Conservation (phyloP, 106 monocot genomes). For the Acorus calamus region DNA sequence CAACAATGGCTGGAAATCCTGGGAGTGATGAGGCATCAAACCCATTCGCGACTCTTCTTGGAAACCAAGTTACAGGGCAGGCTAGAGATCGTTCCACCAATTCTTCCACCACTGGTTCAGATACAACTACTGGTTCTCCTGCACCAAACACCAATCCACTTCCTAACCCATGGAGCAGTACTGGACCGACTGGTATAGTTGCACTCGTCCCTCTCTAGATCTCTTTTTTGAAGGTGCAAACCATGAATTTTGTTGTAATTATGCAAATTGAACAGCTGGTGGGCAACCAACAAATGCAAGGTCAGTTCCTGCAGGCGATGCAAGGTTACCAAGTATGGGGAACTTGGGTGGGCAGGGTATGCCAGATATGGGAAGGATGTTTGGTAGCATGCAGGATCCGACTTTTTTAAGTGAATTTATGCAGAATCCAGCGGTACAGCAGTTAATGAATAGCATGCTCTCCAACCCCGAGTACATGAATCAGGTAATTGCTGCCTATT, state of each 20-base stretch:
- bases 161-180: constrained; percentile 81
- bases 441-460: constrained; percentile 73
- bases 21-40: constrained; percentile 41
- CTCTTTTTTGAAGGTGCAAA: too few species aligned
- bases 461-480: constrained; percentile 82
- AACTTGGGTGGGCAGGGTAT: constrained; percentile 55
- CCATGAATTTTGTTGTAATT: too few species aligned
- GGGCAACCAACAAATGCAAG: constrained; percentile 25
- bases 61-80: constrained; percentile 29
- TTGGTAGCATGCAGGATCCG: constrained; percentile 44
- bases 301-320: constrained; percentile 27
- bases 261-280: constrained; percentile 19
- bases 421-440: constrained; percentile 71
- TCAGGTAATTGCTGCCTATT: constrained; percentile 37
- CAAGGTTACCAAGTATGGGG: constrained; percentile 34
- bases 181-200: constrained; percentile 6
- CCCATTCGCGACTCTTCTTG: constrained; percentile 69
- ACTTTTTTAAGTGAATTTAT: constrained; percentile 48
- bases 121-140: constrained; percentile 42
- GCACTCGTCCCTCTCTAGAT: too few species aligned
- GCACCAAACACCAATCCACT: constrained; percentile 86
- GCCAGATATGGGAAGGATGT: constrained; percentile 59
- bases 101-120: constrained; percentile 32
- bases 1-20: constrained; percentile 60
- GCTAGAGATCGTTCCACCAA: constrained; percentile 35